Conservation (phyloP, 495 filamentous ascomycete genomes). For the Hypoxylon perforatum region DNA sequence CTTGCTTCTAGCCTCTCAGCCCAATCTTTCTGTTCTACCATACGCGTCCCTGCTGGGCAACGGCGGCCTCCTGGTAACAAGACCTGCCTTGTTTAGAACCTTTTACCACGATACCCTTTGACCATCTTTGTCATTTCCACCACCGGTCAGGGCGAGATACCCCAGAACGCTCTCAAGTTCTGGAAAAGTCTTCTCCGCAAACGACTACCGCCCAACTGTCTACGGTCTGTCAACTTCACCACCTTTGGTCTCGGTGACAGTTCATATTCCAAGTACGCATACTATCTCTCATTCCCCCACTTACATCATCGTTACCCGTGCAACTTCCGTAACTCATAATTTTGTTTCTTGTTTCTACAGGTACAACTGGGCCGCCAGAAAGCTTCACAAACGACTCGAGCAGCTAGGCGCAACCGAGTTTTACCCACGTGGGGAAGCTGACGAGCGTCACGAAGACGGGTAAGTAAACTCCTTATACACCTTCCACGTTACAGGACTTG, state of each 20-base stretch:
- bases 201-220: constrained; percentile 75
- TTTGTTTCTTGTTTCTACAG: constrained; percentile 53
- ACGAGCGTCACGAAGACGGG: constrained; percentile 95
- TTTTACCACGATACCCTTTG: constrained; percentile 64
- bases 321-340: constrained; percentile 4
- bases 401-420: constrained; percentile 87
- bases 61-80: constrained; percentile 24
- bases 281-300: constrained; percentile 6
- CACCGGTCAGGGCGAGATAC: constrained; percentile 94
- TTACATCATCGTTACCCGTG: constrained; percentile 11
- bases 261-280: constrained; percentile 83
- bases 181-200: constrained; percentile 87
- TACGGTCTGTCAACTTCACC: constrained; percentile 75
- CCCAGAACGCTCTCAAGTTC: constrained; percentile 79
- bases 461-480: constrained; percentile 52
- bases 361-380: constrained; percentile 93
- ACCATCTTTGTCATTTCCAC: constrained; percentile 87
- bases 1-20: not conserved
- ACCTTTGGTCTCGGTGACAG: constrained; percentile 94
- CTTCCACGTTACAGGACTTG: constrained; percentile 1
- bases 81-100: constrained; percentile 48
- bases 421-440: constrained; percentile 82
- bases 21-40: not conserved
- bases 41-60: not conserved
- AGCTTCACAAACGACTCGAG: constrained; percentile 83